phyloP scores from a whole-genome alignment of 2,329 filamentous ascomycete genomes.

The Fusarium sp. region DNA sequence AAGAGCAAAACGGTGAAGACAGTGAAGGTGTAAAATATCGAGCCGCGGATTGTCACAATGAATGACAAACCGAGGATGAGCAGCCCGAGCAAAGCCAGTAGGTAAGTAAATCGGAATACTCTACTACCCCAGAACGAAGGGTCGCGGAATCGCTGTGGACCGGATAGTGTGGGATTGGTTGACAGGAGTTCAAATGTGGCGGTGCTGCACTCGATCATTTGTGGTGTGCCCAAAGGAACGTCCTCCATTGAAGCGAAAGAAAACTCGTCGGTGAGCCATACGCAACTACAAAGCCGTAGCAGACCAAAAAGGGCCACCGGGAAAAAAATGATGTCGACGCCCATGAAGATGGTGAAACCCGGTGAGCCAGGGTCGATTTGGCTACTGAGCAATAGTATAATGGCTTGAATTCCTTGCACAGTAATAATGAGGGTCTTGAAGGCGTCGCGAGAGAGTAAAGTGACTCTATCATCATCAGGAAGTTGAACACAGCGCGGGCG shows the following conservation, averaged over 20 bases:
- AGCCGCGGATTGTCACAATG: not conserved
- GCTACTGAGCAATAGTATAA: not conserved
- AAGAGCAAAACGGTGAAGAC: not conserved
- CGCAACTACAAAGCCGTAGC: slow-evolving; percentile 9
- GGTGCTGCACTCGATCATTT: not conserved
- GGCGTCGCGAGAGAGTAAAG: not conserved
- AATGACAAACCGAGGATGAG: not conserved
- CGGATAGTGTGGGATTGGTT: not conserved
- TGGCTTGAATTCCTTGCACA: slow-evolving; percentile 1
- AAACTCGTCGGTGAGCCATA: slow-evolving; percentile 14
- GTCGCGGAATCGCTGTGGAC: not conserved
- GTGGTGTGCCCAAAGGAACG: not conserved
- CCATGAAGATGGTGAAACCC: not conserved
- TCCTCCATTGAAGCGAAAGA: slow-evolving; percentile 3
- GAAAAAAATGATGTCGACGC: slow-evolving; percentile 22
- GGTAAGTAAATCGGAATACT: not conserved
- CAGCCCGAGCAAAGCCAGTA: not conserved
- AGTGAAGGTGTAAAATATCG: not conserved
- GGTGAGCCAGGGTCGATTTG: not conserved
- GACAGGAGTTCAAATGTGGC: slow-evolving; percentile 2
- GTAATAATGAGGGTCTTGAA: slow-evolving; percentile 18
- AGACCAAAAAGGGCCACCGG: slow-evolving; percentile 13
- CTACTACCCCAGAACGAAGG: not conserved
- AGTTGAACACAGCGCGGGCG: slow-evolving; percentile 3
- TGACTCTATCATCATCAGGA: not conserved